Evolutionary conservation across 257 asterid genomes (phyloP).

Genomic region (Craterostigma plantagineum): DNA sequence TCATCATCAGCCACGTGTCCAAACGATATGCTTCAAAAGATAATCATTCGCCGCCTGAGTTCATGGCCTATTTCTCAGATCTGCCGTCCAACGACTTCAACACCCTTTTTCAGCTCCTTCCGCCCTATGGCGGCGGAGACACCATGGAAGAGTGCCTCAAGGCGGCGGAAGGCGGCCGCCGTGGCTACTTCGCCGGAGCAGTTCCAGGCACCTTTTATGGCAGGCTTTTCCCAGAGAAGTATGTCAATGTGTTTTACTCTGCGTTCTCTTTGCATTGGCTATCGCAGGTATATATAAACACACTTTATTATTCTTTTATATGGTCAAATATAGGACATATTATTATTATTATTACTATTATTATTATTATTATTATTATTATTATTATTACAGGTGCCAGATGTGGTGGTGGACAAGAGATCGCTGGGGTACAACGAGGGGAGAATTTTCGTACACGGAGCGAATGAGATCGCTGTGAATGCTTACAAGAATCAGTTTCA

Average conservation of each 20-base stretch:
- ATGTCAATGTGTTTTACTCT: slow-evolving; percentile 65
- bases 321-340: no score
- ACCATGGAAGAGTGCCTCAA: slow-evolving; percentile 75
- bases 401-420: slow-evolving; percentile 52
- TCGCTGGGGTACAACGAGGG: slow-evolving; percentile 73
- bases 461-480: slow-evolving; percentile 41
- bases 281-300: slow-evolving; percentile 52
- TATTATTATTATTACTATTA: no score
- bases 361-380: no score
- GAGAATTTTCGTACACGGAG: slow-evolving; percentile 77
- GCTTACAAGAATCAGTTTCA: slow-evolving; percentile 84
- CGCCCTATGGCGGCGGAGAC: slow-evolving; percentile 48
- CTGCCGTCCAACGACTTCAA: slow-evolving; percentile 88
- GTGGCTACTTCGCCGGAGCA: slow-evolving; percentile 83
- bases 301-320: no score
- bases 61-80: slow-evolving; percentile 75
- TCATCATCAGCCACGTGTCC: slow-evolving; percentile 50
- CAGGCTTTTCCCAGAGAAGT: slow-evolving; percentile 63
- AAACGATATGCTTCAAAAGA: slow-evolving; percentile 39
- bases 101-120: slow-evolving; percentile 73
- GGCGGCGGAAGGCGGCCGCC: slow-evolving; percentile 52
- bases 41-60: slow-evolving; percentile 47
- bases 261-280: slow-evolving; percentile 98
- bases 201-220: slow-evolving; percentile 90
- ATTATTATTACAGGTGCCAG: slow-evolving; percentile 36